phyloP scores from a whole-genome alignment of 306 rosid species.

The Malus sylvestris region DNA sequence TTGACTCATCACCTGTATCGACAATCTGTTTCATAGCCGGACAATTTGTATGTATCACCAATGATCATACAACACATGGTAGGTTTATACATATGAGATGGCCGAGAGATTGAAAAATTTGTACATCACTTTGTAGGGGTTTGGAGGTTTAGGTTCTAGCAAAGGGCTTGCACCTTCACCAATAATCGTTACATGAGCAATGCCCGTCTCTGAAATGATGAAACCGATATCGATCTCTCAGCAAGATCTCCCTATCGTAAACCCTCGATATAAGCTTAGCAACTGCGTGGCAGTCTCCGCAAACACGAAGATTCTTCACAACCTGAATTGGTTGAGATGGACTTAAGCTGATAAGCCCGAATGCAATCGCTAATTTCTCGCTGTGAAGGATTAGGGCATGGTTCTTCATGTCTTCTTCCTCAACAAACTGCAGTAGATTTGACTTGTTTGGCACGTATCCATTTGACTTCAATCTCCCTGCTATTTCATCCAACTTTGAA shows the following conservation, averaged over 20 bases:
- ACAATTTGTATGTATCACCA: too few relatives aligned
- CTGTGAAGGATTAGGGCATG: constrained; percentile 47
- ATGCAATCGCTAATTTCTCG: constrained; percentile 59
- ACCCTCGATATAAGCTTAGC: constrained; percentile 51
- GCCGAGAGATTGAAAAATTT: neutral
- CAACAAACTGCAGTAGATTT: constrained; percentile 40
- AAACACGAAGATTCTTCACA: constrained; percentile 62
- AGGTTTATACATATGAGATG: neutral
- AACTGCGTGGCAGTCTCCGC: constrained; percentile 52
- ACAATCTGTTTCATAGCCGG: too few relatives aligned
- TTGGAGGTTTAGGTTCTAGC: neutral
- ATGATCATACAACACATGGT: neutral
- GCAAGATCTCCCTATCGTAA: constrained; percentile 42
- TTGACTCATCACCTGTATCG: neutral
- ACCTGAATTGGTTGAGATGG: constrained; percentile 52
- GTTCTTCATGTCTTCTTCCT: constrained; percentile 53
- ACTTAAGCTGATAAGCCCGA: constrained; percentile 41
- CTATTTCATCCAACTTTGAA: constrained; percentile 51
- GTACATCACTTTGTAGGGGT: neutral
- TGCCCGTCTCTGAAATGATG: constrained; percentile 53
- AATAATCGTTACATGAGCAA: constrained; percentile 58
- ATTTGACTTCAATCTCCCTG: constrained; percentile 30
- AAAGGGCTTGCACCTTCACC: constrained; percentile 27
- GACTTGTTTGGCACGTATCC: constrained; percentile 52
- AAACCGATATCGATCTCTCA: constrained; percentile 58